Conservation (phyloP, 306 rosid genomes). For the Hylodesmum podocarpum region DNA sequence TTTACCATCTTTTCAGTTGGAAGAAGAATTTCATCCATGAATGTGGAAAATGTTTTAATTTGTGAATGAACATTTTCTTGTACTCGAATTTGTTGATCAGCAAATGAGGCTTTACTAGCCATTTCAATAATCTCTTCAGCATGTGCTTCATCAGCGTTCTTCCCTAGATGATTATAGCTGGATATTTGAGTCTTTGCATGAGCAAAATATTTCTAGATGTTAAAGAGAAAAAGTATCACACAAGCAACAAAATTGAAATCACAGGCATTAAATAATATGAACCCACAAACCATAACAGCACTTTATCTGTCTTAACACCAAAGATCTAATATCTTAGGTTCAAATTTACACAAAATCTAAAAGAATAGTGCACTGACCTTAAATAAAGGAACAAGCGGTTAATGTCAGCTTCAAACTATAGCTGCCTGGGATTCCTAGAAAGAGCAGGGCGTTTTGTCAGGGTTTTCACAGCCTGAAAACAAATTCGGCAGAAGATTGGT, state of each 20-base stretch:
- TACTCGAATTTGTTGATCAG: slow-evolving; percentile 77
- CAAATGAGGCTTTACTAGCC: slow-evolving; percentile 65
- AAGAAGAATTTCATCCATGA: slow-evolving; percentile 81
- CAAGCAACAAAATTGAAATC: background rate
- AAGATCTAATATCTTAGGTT: background rate
- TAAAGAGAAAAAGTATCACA: background rate
- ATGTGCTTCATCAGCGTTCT: slow-evolving; percentile 58
- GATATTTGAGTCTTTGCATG: slow-evolving; percentile 42
- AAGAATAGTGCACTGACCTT: slow-evolving; percentile 44
- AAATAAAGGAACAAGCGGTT: slow-evolving; percentile 83
- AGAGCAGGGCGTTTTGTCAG: slow-evolving; percentile 65
- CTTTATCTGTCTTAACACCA: background rate
- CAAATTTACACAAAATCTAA: background rate
- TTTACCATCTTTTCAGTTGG: slow-evolving; percentile 41
- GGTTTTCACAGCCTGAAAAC: slow-evolving; percentile 58
- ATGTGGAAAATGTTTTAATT: slow-evolving; percentile 51
- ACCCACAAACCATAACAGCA: background rate
- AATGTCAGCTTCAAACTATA: slow-evolving; percentile 80
- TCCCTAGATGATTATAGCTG: slow-evolving; percentile 82
- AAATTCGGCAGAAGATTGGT: slow-evolving; percentile 12
- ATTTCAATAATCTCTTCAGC: slow-evolving; percentile 70
- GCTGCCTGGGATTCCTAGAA: slow-evolving; percentile 67
- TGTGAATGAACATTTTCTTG: slow-evolving; percentile 83
- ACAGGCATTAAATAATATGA: background rate
- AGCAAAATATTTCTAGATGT: slow-evolving; percentile 28